Base-by-base conservation (phyloP, 768 basidiomycete species). In the Termitomyces sp. region DNA sequence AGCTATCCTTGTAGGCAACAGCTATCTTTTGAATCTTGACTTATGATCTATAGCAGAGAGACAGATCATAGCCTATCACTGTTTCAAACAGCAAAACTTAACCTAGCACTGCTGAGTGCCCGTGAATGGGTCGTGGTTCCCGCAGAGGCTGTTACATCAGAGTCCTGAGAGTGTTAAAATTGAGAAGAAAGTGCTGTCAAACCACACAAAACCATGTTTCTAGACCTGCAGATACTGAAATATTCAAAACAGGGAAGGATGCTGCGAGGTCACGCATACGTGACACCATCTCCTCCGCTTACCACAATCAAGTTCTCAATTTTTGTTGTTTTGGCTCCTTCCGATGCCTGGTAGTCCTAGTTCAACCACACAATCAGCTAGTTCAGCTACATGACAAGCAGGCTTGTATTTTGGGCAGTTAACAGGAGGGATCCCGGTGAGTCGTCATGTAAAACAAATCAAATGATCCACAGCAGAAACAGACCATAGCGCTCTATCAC, bases 291-390 rank as follows among this genome's bases (percentile, higher is more conserved):
- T n/a, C 4, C 26, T 26, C 2, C 30, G n/a, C 51, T 53, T 54
- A 38, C 40, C 51, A 63, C 57, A 56, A 94, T 96, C 92, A 97
- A 94, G 83, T 80, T 97, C 65, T n/a, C n/a, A n/a, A n/a, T n/a
- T n/a, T n/a, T 94, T 80, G 69, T 85, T 36, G 68, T 91, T 49
- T 79, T 86, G 53, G 81, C 87, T 18, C 85, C 86, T 9, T 81
- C 81, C 32, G 83, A 84, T 16, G 70, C 87, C 18, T 78, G 81
- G n/a, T 81, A 5, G 70, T 86, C 33, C 84, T 98, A 26, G 26
- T 26, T 26, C 4, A 2, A 26, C 26, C 26, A 26, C 26, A 26
- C 2, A 26, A 26, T 26, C 26, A 26, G 26, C 26, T 26, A 26
- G n/a, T 26, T 26, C 26, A 26, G 26, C 26, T 26, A 4, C 26